Percentiles rank a stretch among this genome's conserved stretches.
These are phyloP conservation scores for Macrolepiota fuliginosa DNA, from an alignment of 768 basidiomycete genomes.

Conservation along the genomic window DNA sequence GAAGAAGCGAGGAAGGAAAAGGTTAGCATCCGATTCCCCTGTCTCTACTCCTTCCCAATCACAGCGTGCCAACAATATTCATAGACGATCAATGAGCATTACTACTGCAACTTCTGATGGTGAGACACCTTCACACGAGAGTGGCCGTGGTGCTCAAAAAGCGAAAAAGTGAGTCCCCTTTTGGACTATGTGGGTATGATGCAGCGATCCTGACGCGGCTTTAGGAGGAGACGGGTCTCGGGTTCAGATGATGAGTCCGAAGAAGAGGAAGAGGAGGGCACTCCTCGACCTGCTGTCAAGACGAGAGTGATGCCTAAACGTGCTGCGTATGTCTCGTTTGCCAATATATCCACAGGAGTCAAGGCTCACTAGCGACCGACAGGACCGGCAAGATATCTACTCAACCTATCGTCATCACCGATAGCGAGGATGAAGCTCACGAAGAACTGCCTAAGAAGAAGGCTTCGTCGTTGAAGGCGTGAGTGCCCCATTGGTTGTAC, in stretches of 20 bases:
- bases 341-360: neutral
- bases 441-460: neutral
- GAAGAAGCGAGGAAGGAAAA: conserved; percentile 48
- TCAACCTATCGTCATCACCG: conserved; percentile 33
- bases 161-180: conserved; percentile 31
- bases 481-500: neutral
- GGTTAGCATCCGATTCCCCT: conserved; percentile 20
- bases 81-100: conserved; percentile 60
- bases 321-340: conserved; percentile 46
- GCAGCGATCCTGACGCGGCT: neutral
- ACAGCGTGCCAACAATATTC: neutral
- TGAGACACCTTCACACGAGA: conserved; percentile 32
- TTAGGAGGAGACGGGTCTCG: conserved; percentile 57
- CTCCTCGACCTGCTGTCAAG: conserved; percentile 38
- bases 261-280: conserved; percentile 33
- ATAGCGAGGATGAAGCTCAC: conserved; percentile 29
- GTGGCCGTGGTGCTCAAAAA: conserved; percentile 29
- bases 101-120: conserved; percentile 40
- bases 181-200: neutral
- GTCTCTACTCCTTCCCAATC: neutral
- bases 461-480: neutral
- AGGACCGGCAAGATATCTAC: conserved; percentile 40
- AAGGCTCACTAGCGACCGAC: neutral
- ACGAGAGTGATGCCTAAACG: conserved; percentile 55
- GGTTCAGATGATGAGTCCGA: conserved; percentile 46